Evolutionary conservation across 2,329 filamentous ascomycete genomes (phyloP), one percentile per base, ranked within the genome.

Genomic region (Fusarium nelsonii): DNA sequence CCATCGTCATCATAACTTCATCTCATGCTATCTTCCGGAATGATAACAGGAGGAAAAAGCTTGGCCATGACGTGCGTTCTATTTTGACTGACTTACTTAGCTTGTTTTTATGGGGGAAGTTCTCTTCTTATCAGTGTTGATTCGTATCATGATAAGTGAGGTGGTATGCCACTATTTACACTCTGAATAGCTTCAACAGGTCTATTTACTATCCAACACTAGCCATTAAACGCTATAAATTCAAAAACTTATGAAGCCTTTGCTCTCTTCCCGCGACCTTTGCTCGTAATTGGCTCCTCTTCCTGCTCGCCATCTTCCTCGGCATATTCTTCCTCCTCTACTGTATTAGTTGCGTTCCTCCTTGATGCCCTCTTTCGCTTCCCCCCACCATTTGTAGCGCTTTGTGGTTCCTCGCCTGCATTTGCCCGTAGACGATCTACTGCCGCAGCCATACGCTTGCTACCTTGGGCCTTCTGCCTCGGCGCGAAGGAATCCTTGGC

Each of bases 391-490:
- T 50, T 65, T 16, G 59, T 58, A 20, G 40, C 26, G 6, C 15
- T 45, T 4, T 30, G 39, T 12, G 65, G 41, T 3, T 52, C 72
- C 16, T 67, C 65, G 8, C 65, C 69, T 9, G 73, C 53, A 53
- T 79, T 80, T 15, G 77, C 75, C 65, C 88, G 87, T 57, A 97
- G 81, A 76, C 84, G 88, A 59, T 86, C 87, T 57, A 96, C 88
- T 0, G 93, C 93, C 56, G 88, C 90, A 44, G 88, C 89, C 91
- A 97, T 91, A 60, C 91, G 86, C 78, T 92, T 82, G 75, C 91
- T 94, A 37, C 87, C 88, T 62, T 87, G 87, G 14, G 81, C 85
- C 28, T 82, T 87, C 67, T 90, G 89, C 58, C 91, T 85, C 0
- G 92, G 92, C 26, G 84, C 92, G 81, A 93, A 94, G 0, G 86